Evolutionary conservation across 1,284 basidiomycete genomes (phyloP), one percentile per base, ranked within the genome.

Genomic region (Ganoderma resinaceum): DNA sequence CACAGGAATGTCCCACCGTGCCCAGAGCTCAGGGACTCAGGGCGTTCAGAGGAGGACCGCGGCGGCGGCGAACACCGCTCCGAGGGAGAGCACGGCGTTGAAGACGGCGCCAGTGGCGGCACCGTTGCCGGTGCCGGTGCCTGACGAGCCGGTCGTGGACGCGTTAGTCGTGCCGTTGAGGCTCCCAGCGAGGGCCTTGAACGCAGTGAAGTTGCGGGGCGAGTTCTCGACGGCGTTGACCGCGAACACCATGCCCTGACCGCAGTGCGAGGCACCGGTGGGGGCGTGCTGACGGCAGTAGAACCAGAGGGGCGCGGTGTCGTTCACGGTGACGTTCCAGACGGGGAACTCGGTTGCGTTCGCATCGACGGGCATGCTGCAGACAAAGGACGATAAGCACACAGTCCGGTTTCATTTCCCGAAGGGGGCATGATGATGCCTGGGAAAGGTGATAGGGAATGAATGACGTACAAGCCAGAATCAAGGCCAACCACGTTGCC

Each of bases 271-370:
- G 63, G 76, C 68, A 52, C 76, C 76, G 60, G 70, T 69, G 62
- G 78, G 75, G 26, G 66, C 71, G 69, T 77, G 77, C 73, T 83
- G 81, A 55, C 75, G 73, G 75, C 82, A 84, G 77, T 75, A 80
- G 75, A 78, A 77, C 79, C 79, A 80, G 69, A 86, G 77, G 57
- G 87, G 87, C 42, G 80, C 76, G 55, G 87, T 88, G 78, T 86
- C 84, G 73, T 85, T 87, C 71, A 90, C 83, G 58, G 84, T 87
- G 73, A 85, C 80, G 74, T 82, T 86, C 80, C 80, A 89, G 42
- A 83, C 85, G 20, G 87, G 87, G 84, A 86, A 86, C 6, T 74
- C 66, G 43, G 82, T 85, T 14, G 80, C 76, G 70, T 76, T 76
- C 58, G 77, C 82, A 35, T 78, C 77, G 53, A 89, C 87, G 63